Evolutionary conservation across 345 rosid genomes (phyloP), one percentile per base, ranked within the genome.

Genomic region (Citrus cavaleriei): DNA sequence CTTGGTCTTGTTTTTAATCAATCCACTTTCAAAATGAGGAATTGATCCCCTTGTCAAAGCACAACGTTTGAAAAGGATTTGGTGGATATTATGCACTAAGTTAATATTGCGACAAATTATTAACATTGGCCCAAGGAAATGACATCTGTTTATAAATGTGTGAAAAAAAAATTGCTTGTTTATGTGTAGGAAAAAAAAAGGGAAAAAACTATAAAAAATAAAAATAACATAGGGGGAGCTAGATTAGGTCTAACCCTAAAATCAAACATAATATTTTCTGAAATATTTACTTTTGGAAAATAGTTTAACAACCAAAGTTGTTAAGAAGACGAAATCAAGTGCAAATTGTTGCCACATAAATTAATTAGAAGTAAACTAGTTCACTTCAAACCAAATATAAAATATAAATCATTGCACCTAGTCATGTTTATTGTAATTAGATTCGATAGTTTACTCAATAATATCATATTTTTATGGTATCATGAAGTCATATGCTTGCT

Each of bases 301-400:
- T 54, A 54, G n/a, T 54, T 54, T 18, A 54, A 34, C 3, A 51
- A 76, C 55, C 25, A 25, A 7, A 55, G 74, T 77, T 35, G 40
- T 25, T 67, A 65, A 58, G 28, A 70, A 64, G 76, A 51, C 9
- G 62, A 54, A 46, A 49, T 51, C 71, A 63, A 38, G 5, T 4
- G 9, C 18, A n/a, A 42, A 49, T 28, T 46, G 51, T 70, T 63
- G 76, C 83, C 61, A 76, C 80, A 64, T 81, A 62, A 59, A 68
- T 70, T 59, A 68, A 68, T 62, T 59, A 61, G 27, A 30, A 0
- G 10, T 57, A 55, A 51, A 27, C 4, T 4, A 7, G 58, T n/a
- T 21, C 4, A 3, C 13, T 18, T 28, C 1, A 54, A 49, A 28
- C 24, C 12, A 51, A 28, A 27, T 8, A 72, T 58, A 10, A 58